Evolutionary conservation across 176 grass and related monocot genomes (phyloP), one percentile per base, ranked within the genome.

Genomic region (Urochloa ruziziensis): DNA sequence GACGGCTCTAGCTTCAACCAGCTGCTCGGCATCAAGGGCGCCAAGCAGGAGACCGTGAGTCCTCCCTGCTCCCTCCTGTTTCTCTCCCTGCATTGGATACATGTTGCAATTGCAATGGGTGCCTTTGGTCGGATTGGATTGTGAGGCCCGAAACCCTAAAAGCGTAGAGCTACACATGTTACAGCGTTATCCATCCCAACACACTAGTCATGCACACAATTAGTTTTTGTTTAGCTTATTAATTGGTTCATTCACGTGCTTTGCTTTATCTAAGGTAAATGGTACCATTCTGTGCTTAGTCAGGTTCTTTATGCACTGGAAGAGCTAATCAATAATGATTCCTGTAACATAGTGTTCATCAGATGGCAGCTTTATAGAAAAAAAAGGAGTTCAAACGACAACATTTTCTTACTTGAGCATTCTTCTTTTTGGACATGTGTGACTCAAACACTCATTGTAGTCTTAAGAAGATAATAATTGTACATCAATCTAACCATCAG

Each of bases 11-110:
- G 93, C 80, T 92, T 98, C 78, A 98, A 98, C 89, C 96, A 98
- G 85, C 76, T 98, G 58, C 96, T 98, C 13, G 96, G 96, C 29
- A 98, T 98, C 79, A 98, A 98, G 87, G 96, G 93, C 8, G 96
- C 96, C 13, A 89, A 90, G 61, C 91, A 85, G 79, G 96, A 98
- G 65, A 91, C 67, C 27, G 91, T 95, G 80, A 92, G 89, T 82
- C 27, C 56, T 13, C 8, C n/a, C 51, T 53, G 65, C 42, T 39
- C 83, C 79, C 21, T 37, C 77, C 44, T 32, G 24, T 58, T 73
- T 66, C 34, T 67, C 72, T 43, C 39, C n/a, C 27, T 68, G 32
- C 35, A n/a, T 34, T 78, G 21, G 25, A 17, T 84, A 18, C 23
- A 10, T 51, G 53, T 10, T 54, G 52, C n/a, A n/a, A n/a, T 3